Percentiles rank a stretch among this genome's conserved stretches.
phyloP scores from a whole-genome alignment of 108 stramenopile genomes.

The Conticribra weissflogii region DNA sequence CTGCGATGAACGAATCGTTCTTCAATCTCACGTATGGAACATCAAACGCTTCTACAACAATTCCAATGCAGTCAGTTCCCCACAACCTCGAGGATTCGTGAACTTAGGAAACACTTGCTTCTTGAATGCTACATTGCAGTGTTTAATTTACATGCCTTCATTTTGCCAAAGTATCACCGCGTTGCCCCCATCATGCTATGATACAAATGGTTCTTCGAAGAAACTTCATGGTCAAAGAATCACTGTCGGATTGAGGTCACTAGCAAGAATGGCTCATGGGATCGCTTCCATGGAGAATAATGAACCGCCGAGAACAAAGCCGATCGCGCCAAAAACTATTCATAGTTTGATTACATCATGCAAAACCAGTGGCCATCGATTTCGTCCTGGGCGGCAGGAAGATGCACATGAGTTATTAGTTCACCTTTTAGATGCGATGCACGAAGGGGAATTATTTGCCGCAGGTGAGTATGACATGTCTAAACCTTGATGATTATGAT shows the following conservation, averaged over 20 bases:
- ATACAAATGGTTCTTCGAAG: constrained; percentile 17
- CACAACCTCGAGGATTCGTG: constrained; percentile 71
- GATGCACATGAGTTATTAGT: constrained; percentile 98
- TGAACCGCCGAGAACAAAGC: constrained; percentile 22
- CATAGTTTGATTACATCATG: constrained; percentile 69
- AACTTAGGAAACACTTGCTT: constrained; percentile 98
- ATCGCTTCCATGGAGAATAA: constrained; percentile 32
- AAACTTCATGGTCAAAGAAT: constrained; percentile 59
- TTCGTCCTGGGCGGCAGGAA: constrained; percentile 93
- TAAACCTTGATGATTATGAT: too few species aligned
- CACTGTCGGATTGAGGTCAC: constrained; percentile 52
- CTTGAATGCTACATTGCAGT: constrained; percentile 94
- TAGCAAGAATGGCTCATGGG: constrained; percentile 66
- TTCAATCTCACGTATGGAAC: constrained; percentile 68
- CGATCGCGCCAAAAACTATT: constrained; percentile 74
- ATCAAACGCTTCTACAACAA: constrained; percentile 35
- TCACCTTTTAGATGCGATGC: constrained; percentile 90
- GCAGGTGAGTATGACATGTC: too few species aligned
- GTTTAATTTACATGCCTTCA: constrained; percentile 85
- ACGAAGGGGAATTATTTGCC: constrained; percentile 79
- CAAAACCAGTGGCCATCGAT: constrained; percentile 74
- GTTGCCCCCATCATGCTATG: constrained; percentile 48
- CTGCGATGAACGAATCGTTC: constrained; percentile 75
- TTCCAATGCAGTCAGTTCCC: constrained; percentile 10
- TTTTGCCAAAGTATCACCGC: constrained; percentile 80